A percentile compares a stretch with the other conserved stretches of the same genome.
phyloP scores from a whole-genome alignment of 768 basidiomycete genomes.

The Termitomyces sp. region DNA sequence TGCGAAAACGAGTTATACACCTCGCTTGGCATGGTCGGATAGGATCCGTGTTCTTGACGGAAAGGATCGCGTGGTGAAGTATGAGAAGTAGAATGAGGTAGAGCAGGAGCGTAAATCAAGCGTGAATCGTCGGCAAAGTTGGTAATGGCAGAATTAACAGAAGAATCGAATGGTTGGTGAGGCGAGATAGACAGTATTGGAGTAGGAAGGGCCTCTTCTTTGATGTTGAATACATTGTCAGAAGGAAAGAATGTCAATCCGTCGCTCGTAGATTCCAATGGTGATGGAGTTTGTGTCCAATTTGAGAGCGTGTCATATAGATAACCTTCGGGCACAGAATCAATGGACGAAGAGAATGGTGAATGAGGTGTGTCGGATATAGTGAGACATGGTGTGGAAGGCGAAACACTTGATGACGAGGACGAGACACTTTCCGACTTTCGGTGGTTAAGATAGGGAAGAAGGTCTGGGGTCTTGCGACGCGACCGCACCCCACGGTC shows the following conservation, averaged over 20 bases:
- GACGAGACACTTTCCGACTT: slow-evolving; percentile 35
- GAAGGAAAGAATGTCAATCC: slow-evolving; percentile 15
- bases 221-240: slow-evolving; percentile 13
- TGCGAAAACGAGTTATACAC: slow-evolving; percentile 22
- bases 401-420: slow-evolving; percentile 35
- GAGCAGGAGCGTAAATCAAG: slow-evolving; percentile 12
- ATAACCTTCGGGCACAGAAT: slow-evolving; percentile 18
- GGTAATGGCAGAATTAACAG: slow-evolving; percentile 26
- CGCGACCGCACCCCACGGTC: slow-evolving; percentile 31
- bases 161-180: slow-evolving; percentile 26
- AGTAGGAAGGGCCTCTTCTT: slow-evolving; percentile 18
- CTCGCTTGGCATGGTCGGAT: slow-evolving; percentile 14
- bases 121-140: slow-evolving; percentile 26
- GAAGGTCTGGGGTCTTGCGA: slow-evolving; percentile 31
- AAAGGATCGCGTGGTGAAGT: slow-evolving; percentile 2
- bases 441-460: slow-evolving; percentile 23
- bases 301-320: slow-evolving; percentile 18
- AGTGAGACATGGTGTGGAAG: slow-evolving; percentile 27
- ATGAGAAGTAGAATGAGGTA: neutral
- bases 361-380: slow-evolving; percentile 21
- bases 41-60: slow-evolving; percentile 8
- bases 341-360: slow-evolving; percentile 17
- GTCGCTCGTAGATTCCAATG: slow-evolving; percentile 11
- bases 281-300: slow-evolving; percentile 19
- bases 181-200: slow-evolving; percentile 19